A percentile compares a stretch with the other conserved stretches of the same genome.
These are phyloP conservation scores for Cladorrhinum sp. DNA, from an alignment of 2,329 filamentous ascomycete species.

Conservation along the genomic window DNA sequence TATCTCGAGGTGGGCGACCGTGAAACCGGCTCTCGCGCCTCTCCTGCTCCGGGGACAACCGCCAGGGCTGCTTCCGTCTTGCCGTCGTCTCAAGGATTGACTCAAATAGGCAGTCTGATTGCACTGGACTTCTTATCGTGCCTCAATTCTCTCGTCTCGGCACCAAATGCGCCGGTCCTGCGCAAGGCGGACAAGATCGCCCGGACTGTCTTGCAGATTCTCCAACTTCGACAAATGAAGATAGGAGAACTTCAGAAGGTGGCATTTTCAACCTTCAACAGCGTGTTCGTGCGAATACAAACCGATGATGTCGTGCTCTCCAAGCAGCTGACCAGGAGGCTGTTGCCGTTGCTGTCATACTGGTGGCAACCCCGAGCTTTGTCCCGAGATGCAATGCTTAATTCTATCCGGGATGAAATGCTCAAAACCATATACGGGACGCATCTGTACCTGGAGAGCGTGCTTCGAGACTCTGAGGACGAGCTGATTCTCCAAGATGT, in stretches of 20 bases:
- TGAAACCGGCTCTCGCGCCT: constrained; percentile 41
- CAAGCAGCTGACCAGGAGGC: constrained; percentile 53
- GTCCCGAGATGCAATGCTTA: constrained; percentile 58
- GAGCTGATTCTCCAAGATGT: constrained; percentile 46
- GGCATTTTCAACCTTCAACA: constrained; percentile 74
- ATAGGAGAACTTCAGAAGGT: constrained; percentile 65
- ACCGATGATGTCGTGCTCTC: constrained; percentile 66
- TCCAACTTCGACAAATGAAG: constrained; percentile 57
- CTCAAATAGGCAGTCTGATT: constrained; percentile 34
- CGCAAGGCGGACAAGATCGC: constrained; percentile 56
- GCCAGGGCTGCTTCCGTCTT: constrained; percentile 30
- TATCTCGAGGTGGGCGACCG: constrained; percentile 44
- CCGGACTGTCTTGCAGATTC: constrained; percentile 54
- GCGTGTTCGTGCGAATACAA: constrained; percentile 61
- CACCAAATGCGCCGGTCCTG: constrained; percentile 65
- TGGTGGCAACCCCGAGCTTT: constrained; percentile 74
- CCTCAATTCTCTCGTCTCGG: constrained; percentile 60
- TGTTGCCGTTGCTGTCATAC: constrained; percentile 68
- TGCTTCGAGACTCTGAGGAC: constrained; percentile 45
- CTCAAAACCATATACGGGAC: constrained; percentile 68
- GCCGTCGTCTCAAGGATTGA: constrained; percentile 22
- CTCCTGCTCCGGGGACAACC: constrained; percentile 43
- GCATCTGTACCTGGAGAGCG: constrained; percentile 59
- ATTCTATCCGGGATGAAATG: constrained; percentile 71
- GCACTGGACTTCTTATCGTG: constrained; percentile 60